Base-by-base conservation (phyloP, 1,284 basidiomycete genomes). In the Pseudozyma pruni region DNA sequence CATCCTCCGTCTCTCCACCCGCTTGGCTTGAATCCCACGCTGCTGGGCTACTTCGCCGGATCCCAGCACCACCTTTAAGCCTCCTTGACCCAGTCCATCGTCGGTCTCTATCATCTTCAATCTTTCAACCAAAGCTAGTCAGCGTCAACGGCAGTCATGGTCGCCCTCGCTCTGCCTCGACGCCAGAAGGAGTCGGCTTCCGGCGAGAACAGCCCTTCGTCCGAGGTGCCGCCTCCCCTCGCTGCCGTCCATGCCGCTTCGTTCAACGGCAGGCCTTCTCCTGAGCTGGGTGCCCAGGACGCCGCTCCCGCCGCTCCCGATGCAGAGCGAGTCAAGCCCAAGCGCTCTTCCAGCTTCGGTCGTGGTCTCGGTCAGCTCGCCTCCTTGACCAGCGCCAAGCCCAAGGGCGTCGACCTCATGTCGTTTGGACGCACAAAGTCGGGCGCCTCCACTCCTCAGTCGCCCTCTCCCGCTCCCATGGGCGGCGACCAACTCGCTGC, bases 291-390 rank as follows among this genome's bases (percentile, higher is more conserved):
- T 45, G 59, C 51, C 13, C 22, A 14, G n/a, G 60, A 55, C 5
- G 8, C 44, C 37, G 17, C 19, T 10, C 22, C 48, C 5, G 8
- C 44, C 37, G 17, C 19, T 10, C 22, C 48, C 11, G 62, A 58
- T 23, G 33, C 45, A 7, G 72, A 74, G 39, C 58, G 58, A 14
- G 32, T 41, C 41, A 70, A 70, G 56, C 74, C 75, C 19, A 76
- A 76, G 61, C 71, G 74, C 13, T 69, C 74, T 9, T 60, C 60
- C 16, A 75, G 73, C 54, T 78, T 78, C 33, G 75, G 75, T 16
- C 59, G 58, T 22, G 64, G 74, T 17, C 64, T 78, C 22, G 74
- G 75, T 22, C 54, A 58, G 56, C 67, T 78, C 31, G 62, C 72
- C 17, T 70, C 72, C n/a, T 42, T 74, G 9, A 70, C 66, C 41